These are phyloP conservation scores for Atalantia buxifolia DNA, from an alignment of 345 rosid species.

Conservation along the genomic window DNA sequence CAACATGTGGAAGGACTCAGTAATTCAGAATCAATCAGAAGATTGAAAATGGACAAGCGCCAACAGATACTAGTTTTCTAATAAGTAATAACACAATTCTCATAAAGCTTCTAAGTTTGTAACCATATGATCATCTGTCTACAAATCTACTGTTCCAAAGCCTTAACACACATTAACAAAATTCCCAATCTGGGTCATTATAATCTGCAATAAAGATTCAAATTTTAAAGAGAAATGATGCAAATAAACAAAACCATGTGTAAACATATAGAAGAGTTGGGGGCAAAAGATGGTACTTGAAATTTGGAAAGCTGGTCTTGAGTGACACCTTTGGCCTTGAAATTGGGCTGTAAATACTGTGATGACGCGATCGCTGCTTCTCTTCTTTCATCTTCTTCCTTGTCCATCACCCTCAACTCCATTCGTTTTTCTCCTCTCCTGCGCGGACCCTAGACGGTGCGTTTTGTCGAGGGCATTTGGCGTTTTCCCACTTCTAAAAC, in stretches of 20 bases:
- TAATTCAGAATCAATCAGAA: neutral
- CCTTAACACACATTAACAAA: neutral
- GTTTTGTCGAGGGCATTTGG: too few species aligned
- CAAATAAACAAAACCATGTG: neutral
- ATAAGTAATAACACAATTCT: neutral
- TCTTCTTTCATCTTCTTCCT: slow-evolving; percentile 49
- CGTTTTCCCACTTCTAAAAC: too few species aligned
- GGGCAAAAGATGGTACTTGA: slow-evolving; percentile 27
- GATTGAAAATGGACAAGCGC: neutral
- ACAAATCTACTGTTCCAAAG: neutral
- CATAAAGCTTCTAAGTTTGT: neutral
- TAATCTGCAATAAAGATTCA: neutral
- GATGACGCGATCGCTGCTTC: slow-evolving; percentile 54
- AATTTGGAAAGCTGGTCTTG: slow-evolving; percentile 53
- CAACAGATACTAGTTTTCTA: neutral
- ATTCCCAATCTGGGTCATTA: neutral
- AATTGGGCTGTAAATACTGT: slow-evolving; percentile 35
- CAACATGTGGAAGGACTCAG: neutral
- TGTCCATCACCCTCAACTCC: neutral
- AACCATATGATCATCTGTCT: neutral
- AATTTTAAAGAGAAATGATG: neutral
- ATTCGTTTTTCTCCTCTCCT: neutral
- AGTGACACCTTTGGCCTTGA: slow-evolving; percentile 36
- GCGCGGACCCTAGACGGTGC: too few species aligned
- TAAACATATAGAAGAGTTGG: neutral